Percentiles rank a stretch among this genome's conserved stretches.
phyloP scores from a whole-genome alignment of 192 early-diverging fungal species.

The Linnemannia zychae region DNA sequence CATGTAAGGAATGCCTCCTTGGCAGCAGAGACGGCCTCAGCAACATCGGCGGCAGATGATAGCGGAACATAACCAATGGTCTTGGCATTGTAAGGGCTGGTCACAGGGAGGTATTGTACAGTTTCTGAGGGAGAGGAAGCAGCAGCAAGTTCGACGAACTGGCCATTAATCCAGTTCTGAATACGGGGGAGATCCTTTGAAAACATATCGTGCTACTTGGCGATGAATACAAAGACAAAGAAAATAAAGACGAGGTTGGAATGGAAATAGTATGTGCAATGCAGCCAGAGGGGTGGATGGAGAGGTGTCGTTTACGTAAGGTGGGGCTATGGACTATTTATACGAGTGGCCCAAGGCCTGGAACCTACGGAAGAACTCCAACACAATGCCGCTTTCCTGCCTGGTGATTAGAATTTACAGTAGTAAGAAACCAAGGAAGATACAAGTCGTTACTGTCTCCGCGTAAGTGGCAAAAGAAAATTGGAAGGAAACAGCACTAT shows the following conservation, averaged over 20 bases:
- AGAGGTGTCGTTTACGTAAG: not conserved
- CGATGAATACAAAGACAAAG: not conserved
- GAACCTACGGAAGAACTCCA: not conserved
- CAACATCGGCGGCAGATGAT: constrained; percentile 68
- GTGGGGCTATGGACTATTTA: constrained; percentile 4
- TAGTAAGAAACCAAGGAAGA: not conserved
- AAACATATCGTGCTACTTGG: constrained; percentile 19
- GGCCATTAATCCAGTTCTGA: constrained; percentile 52
- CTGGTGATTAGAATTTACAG: not conserved
- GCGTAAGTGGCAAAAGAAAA: not conserved
- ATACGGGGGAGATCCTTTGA: constrained; percentile 40
- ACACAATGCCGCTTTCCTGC: not conserved
- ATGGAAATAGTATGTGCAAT: not conserved
- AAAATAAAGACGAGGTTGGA: not conserved
- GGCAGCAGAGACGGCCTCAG: constrained; percentile 70
- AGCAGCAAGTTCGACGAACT: constrained; percentile 37
- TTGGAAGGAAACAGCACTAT: not conserved
- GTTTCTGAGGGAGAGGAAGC: not conserved
- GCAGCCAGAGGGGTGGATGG: not conserved
- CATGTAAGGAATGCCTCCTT: constrained; percentile 67
- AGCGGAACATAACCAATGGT: constrained; percentile 74
- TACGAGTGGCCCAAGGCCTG: not conserved
- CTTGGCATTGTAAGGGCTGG: constrained; percentile 71
- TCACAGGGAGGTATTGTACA: constrained; percentile 49
- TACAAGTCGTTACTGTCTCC: too few species aligned